A percentile compares a stretch with the other conserved stretches of the same genome.
Evolutionary conservation across 306 rosid genomes (phyloP).

Genomic region (Echinosophora koreensis): DNA sequence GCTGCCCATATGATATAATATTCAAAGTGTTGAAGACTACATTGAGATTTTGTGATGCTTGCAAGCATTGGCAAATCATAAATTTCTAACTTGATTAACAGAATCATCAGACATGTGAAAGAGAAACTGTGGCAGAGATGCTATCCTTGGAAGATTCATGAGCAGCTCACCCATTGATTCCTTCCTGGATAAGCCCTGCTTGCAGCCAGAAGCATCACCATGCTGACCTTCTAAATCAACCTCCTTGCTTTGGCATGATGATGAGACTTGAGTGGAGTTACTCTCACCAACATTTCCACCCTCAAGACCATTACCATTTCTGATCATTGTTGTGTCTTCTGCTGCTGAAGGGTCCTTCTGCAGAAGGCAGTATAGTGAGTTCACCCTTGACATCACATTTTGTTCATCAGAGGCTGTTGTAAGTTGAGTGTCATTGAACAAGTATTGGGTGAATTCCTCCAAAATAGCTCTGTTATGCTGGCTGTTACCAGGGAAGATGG

Average conservation of each 20-base stretch:
- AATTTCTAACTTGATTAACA: slow-evolving; percentile 55
- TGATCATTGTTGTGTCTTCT: slow-evolving; percentile 48
- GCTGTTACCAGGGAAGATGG: slow-evolving; percentile 46
- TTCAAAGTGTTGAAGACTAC: slow-evolving; percentile 43
- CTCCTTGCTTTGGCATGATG: slow-evolving; percentile 40
- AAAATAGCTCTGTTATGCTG: slow-evolving; percentile 54
- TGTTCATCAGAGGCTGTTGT: slow-evolving; percentile 62
- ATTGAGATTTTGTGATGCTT: slow-evolving; percentile 10
- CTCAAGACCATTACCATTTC: slow-evolving; percentile 8
- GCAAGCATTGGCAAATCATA: slow-evolving; percentile 24
- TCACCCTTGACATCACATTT: slow-evolving; percentile 74
- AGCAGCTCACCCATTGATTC: slow-evolving; percentile 80
- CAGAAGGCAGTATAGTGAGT: slow-evolving; percentile 75
- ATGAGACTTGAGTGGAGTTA: slow-evolving; percentile 41
- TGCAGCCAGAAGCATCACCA: slow-evolving; percentile 49
- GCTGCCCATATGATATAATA: slow-evolving; percentile 43
- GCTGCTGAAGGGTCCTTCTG: slow-evolving; percentile 67
- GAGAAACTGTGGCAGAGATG: slow-evolving; percentile 77
- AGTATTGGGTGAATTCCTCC: slow-evolving; percentile 73
- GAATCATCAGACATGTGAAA: slow-evolving; percentile 61
- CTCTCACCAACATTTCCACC: slow-evolving; percentile 42
- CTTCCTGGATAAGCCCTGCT: slow-evolving; percentile 63
- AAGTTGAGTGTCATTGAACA: slow-evolving; percentile 65
- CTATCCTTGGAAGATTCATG: slow-evolving; percentile 78
- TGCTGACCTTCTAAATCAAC: slow-evolving; percentile 45